Percentiles rank a stretch among this genome's conserved stretches.
These are phyloP conservation scores for Thamnidium elegans DNA, from an alignment of 192 early-diverging fungal genomes.

Conservation along the genomic window DNA sequence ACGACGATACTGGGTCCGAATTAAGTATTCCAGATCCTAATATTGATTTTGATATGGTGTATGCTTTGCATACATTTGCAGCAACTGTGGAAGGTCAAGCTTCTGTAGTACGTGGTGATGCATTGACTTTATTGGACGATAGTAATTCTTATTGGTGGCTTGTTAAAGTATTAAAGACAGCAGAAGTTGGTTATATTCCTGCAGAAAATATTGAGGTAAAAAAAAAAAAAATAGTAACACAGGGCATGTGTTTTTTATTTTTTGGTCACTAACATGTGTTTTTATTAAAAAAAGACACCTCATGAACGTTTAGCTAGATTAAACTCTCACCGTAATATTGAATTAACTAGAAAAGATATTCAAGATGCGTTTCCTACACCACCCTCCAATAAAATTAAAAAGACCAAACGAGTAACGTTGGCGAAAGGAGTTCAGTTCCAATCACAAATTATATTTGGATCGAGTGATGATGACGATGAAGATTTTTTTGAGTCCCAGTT, in stretches of 20 bases:
- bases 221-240: not conserved
- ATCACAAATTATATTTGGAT: slow-evolving; percentile 32
- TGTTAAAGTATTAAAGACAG: slow-evolving; percentile 65
- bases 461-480: slow-evolving; percentile 36
- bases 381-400: slow-evolving; percentile 19
- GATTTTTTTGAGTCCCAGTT: slow-evolving; percentile 41
- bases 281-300: slow-evolving; percentile 58
- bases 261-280: not conserved
- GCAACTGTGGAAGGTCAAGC: slow-evolving; percentile 84
- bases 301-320: slow-evolving; percentile 76
- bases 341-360: slow-evolving; percentile 38
- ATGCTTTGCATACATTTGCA: slow-evolving; percentile 83
- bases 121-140: slow-evolving; percentile 79
- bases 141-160: slow-evolving; percentile 84
- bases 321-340: slow-evolving; percentile 72
- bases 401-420: slow-evolving; percentile 29
- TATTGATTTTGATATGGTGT: slow-evolving; percentile 77
- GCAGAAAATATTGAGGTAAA: slow-evolving; percentile 83
- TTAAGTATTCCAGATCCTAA: slow-evolving; percentile 53
- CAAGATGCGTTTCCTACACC: slow-evolving; percentile 30
- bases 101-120: slow-evolving; percentile 73
- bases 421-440: slow-evolving; percentile 38
- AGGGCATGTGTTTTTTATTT: not conserved
- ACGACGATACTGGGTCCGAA: slow-evolving; percentile 41
- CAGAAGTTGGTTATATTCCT: slow-evolving; percentile 82